phyloP scores from a whole-genome alignment of 441 rosid genomes.

The Macaranga tanarius region DNA sequence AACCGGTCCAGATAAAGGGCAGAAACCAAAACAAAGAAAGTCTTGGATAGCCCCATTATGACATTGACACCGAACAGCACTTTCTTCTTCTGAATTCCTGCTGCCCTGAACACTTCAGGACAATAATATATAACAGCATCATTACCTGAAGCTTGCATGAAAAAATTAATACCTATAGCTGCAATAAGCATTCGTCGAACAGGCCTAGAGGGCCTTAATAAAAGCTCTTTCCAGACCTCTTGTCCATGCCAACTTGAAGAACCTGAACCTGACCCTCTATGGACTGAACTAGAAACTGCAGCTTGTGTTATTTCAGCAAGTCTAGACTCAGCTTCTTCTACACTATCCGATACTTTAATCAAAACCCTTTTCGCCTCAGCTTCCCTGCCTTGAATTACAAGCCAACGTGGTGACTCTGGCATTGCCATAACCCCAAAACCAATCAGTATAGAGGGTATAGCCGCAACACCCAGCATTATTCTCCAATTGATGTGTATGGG shows the following conservation, averaged over 20 bases:
- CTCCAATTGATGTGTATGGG: constrained; percentile 46
- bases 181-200: constrained; percentile 54
- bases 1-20: constrained; percentile 52
- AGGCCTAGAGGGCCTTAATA: constrained; percentile 36
- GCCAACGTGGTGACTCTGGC: constrained; percentile 72
- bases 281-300: constrained; percentile 13
- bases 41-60: constrained; percentile 50
- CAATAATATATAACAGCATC: constrained; percentile 64
- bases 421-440: constrained; percentile 41
- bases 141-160: constrained; percentile 76
- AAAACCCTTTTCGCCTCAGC: constrained; percentile 46
- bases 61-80: constrained; percentile 46
- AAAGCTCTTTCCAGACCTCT: constrained; percentile 53
- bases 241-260: constrained; percentile 27
- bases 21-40: constrained; percentile 45
- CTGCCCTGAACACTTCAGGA: constrained; percentile 50
- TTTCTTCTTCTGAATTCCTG: constrained; percentile 48
- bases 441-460: constrained; percentile 39
- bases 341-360: constrained; percentile 32
- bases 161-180: constrained; percentile 60
- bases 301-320: constrained; percentile 43
- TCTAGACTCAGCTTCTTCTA: constrained; percentile 46
- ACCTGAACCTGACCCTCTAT: background rate
- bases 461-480: constrained; percentile 54
- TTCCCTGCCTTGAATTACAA: constrained; percentile 41